These are phyloP conservation scores for Tetrapyrgos nigripes DNA, from an alignment of 1,284 basidiomycete genomes.

Conservation along the genomic window DNA sequence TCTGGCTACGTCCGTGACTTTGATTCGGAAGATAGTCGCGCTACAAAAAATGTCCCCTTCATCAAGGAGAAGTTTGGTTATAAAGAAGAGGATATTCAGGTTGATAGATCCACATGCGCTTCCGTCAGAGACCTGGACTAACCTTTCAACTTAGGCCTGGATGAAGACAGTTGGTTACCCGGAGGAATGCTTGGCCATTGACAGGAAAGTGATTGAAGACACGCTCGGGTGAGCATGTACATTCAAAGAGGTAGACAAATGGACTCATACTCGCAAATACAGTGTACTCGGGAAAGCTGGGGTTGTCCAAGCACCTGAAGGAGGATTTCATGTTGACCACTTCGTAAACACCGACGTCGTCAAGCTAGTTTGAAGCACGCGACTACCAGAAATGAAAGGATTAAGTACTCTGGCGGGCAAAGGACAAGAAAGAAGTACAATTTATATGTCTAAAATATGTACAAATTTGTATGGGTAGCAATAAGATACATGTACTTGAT, in stretches of 20 bases:
- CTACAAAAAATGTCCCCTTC: conserved; percentile 70
- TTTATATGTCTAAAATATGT: conserved; percentile 2
- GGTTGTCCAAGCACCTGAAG: conserved; percentile 66
- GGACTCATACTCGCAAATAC: conserved; percentile 2
- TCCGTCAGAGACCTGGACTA: not conserved
- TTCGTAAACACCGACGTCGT: conserved; percentile 66
- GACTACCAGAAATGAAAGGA: conserved; percentile 1
- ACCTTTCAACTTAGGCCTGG: conserved; percentile 67
- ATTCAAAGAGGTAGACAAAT: no score
- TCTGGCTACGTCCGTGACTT: conserved; percentile 74
- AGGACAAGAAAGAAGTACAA: conserved; percentile 3
- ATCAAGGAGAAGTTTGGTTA: conserved; percentile 85
- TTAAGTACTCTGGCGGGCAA: not conserved
- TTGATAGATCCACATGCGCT: conserved; percentile 27
- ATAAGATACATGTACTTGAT: not conserved
- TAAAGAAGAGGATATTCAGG: conserved; percentile 77
- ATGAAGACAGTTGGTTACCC: conserved; percentile 82
- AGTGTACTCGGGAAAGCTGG: conserved; percentile 81
- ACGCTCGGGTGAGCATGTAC: conserved; percentile 69
- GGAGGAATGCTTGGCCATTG: conserved; percentile 66
- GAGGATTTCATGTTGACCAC: conserved; percentile 60
- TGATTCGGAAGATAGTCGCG: conserved; percentile 68
- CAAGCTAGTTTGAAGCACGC: conserved; percentile 36
- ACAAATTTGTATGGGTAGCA: not conserved
- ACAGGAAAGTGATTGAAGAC: conserved; percentile 65